Evolutionary conservation across 345 rosid genomes (phyloP).

Genomic region (Abelmoschus esculentus): DNA sequence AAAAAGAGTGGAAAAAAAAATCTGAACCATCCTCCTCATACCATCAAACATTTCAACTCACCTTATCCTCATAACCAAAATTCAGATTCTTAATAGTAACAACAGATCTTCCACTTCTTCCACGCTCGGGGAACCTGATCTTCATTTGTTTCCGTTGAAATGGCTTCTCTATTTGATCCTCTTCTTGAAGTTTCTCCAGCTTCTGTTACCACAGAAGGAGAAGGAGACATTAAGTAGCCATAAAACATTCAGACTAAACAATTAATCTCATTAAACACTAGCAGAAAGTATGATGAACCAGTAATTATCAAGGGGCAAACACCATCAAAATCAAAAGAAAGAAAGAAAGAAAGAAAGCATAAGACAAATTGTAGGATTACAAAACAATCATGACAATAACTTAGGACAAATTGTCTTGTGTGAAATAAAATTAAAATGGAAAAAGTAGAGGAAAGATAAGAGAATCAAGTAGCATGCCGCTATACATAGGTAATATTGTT

Average conservation of each 20-base stretch:
- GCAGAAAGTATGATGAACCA: neutral
- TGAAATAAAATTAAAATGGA: no score
- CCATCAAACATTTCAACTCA: slow-evolving; percentile 20
- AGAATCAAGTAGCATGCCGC: neutral
- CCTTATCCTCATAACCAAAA: slow-evolving; percentile 72
- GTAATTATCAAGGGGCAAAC: neutral
- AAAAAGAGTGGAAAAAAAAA: slow-evolving; percentile 8
- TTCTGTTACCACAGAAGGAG: slow-evolving; percentile 37
- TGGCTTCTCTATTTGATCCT: slow-evolving; percentile 83
- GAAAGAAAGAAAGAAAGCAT: neutral
- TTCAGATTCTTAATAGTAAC: slow-evolving; percentile 54
- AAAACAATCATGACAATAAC: neutral
- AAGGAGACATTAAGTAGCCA: slow-evolving; percentile 5
- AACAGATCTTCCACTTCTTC: slow-evolving; percentile 81
- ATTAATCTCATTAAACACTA: neutral
- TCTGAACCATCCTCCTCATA: neutral
- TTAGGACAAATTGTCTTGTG: neutral
- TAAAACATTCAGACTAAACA: neutral
- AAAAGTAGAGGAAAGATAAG: neutral
- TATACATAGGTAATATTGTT: neutral
- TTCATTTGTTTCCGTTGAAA: slow-evolving; percentile 86
- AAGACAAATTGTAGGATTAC: neutral
- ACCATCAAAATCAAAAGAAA: neutral
- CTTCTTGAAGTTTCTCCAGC: slow-evolving; percentile 79
- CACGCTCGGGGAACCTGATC: slow-evolving; percentile 92